Base-by-base conservation (phyloP, 169 alveolate species). In the Toxoplasma gondii region DNA sequence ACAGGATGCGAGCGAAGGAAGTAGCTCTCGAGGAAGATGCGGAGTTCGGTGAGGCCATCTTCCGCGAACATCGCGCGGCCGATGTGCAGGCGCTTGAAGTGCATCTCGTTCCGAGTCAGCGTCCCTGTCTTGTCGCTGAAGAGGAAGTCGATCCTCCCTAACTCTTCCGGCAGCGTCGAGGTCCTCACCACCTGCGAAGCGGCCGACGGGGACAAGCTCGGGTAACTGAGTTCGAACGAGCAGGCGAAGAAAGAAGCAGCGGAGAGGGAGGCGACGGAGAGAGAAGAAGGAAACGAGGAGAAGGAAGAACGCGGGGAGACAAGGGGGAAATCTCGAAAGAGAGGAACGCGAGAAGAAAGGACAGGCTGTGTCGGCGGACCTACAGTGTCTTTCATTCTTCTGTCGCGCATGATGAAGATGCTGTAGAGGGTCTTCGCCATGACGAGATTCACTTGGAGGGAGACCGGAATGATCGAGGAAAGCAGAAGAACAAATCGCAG, bases 381-480 rank as follows among this genome's bases (percentile, higher is more conserved):
- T 12, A 98, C 97, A 0, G 99, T 98, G 27, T 98, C 99, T n/a
- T 97, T 98, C 17, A 99, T 99, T 86, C 97, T 97, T 80, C 97
- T 96, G 96, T 99, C 99, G 92, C 96, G 95, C 78, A 97, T 97
- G 69, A 99, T 98, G 36, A 97, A 94, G 87, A 97, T 91, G 43
- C 99, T 96, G 97, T 98, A 98, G 88, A 97, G 97, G 31, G 98
- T 95, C 97, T 99, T 99, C 29, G 99, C 99, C 88, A 99, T 95
- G 94, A 99, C 99, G 92, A 99, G 96, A 97, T 99, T 99, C 17
- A 99, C 99, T 94, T 99, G 98, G 44, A 99, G 95, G 0, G 99
- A 98, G 17, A 99, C 98, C 0, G 99, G 99, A 45, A 99, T 99
- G 53, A 99, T 99, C 38, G 99, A 97, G 5, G 99, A 98, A 38